Conservation (phyloP, 306 rosid genomes). For the Quillaja saponaria region DNA sequence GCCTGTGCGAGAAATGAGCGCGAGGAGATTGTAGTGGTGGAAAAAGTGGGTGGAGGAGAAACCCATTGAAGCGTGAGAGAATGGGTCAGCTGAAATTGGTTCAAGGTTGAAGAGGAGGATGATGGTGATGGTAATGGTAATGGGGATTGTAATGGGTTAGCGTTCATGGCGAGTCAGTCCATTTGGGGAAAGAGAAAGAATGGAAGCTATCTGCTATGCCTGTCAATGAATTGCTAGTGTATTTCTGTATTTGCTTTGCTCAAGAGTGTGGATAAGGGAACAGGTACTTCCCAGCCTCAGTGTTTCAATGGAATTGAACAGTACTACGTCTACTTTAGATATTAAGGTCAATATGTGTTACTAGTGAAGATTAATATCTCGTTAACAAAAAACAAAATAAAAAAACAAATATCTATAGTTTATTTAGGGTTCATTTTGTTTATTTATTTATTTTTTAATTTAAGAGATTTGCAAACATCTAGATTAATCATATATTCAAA, state of each 20-base stretch:
- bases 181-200: slow-evolving; percentile 29
- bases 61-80: slow-evolving; percentile 25
- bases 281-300: slow-evolving; percentile 1
- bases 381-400: no score
- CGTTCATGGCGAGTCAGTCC: slow-evolving; percentile 72
- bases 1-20: slow-evolving; percentile 30
- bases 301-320: slow-evolving; percentile 37
- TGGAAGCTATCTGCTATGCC: not conserved
- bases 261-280: slow-evolving; percentile 24
- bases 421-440: no score
- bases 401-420: no score
- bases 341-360: no score
- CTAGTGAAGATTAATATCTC: no score
- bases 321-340: slow-evolving; percentile 66
- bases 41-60: slow-evolving; percentile 34
- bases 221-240: no score
- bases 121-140: slow-evolving; percentile 23
- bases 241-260: no score
- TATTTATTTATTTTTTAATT: no score
- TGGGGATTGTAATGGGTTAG: slow-evolving; percentile 28
- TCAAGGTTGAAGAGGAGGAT: slow-evolving; percentile 25
- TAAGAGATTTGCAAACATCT: no score
- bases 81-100: slow-evolving; percentile 30
- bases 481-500: no score
- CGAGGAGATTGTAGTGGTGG: slow-evolving; percentile 25